These are phyloP conservation scores for Talaromyces sp. DNA, from an alignment of 2,329 filamentous ascomycete species.

Conservation along the genomic window DNA sequence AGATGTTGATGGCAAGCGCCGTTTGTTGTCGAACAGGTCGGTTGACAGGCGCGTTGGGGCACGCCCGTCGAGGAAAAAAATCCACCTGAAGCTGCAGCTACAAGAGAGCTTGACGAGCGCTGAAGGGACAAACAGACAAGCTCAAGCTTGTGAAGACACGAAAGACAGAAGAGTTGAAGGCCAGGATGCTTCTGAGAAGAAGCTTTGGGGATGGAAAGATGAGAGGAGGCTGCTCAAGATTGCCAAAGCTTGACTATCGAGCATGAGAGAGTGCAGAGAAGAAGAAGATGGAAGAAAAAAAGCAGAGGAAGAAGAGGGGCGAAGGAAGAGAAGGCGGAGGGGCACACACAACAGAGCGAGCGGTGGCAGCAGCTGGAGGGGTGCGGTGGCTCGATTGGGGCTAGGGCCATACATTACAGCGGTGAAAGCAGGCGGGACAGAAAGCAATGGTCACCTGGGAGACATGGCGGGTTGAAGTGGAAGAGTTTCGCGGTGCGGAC, in stretches of 20 bases:
- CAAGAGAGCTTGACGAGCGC: not conserved
- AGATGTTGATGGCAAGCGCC: not conserved
- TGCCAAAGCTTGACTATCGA: not conserved
- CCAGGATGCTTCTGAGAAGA: not conserved
- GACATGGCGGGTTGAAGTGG: not conserved
- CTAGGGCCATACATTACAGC: conserved; percentile 6
- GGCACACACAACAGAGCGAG: not conserved
- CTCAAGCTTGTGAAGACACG: not conserved
- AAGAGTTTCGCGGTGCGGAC: not conserved
- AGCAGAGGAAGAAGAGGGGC: not conserved
- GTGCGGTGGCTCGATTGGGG: conserved; percentile 3
- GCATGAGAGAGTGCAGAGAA: not conserved
- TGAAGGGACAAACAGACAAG: not conserved
- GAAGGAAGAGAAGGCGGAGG: not conserved
- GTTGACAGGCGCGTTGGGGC: not conserved
- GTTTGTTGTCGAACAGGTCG: not conserved
- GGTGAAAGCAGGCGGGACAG: not conserved
- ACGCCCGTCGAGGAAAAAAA: not conserved
- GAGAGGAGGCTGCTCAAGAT: not conserved
- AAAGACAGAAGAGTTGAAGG: not conserved
- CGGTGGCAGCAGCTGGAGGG: not conserved
- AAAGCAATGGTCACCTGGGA: not conserved
- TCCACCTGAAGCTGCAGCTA: not conserved
- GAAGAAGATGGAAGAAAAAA: not conserved
- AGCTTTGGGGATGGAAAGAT: not conserved